phyloP scores from a whole-genome alignment of 2,329 filamentous ascomycete species.

The Ceratocystis eucalypticola region DNA sequence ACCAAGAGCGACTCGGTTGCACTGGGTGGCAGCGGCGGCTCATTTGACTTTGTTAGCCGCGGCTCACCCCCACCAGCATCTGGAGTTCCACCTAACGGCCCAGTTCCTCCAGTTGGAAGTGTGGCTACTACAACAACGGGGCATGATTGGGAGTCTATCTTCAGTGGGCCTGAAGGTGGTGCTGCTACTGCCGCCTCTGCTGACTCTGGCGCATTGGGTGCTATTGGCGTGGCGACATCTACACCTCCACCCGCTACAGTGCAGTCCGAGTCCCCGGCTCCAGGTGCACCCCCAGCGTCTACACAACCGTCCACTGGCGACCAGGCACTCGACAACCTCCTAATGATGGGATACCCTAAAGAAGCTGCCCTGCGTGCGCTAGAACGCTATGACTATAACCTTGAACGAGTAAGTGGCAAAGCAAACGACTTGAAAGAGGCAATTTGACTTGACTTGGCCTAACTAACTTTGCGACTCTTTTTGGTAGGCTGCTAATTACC shows the following conservation, averaged over 20 bases:
- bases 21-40: conserved; percentile 41
- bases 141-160: conserved; percentile 93
- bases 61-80: conserved; percentile 22
- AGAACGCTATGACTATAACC: conserved; percentile 91
- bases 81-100: neutral
- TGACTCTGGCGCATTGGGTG: conserved; percentile 18
- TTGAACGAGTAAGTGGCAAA: conserved; percentile 64
- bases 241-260: conserved; percentile 19
- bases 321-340: conserved; percentile 77
- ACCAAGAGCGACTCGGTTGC: conserved; percentile 40
- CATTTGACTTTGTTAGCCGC: conserved; percentile 43
- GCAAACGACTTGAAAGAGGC: neutral
- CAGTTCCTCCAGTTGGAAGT: too few species aligned
- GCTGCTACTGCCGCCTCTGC: conserved; percentile 22
- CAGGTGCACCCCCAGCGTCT: conserved; percentile 23
- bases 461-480: neutral
- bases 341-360: conserved; percentile 74
- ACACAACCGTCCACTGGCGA: conserved; percentile 72
- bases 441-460: neutral
- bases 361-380: conserved; percentile 62
- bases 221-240: conserved; percentile 5
- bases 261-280: conserved; percentile 21
- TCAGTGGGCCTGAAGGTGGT: conserved; percentile 47
- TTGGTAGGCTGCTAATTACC: conserved; percentile 20
- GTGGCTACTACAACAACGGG: conserved; percentile 30